Base-by-base conservation (phyloP, 2,329 filamentous ascomycete genomes). In the Nannizziopsis barbatae region DNA sequence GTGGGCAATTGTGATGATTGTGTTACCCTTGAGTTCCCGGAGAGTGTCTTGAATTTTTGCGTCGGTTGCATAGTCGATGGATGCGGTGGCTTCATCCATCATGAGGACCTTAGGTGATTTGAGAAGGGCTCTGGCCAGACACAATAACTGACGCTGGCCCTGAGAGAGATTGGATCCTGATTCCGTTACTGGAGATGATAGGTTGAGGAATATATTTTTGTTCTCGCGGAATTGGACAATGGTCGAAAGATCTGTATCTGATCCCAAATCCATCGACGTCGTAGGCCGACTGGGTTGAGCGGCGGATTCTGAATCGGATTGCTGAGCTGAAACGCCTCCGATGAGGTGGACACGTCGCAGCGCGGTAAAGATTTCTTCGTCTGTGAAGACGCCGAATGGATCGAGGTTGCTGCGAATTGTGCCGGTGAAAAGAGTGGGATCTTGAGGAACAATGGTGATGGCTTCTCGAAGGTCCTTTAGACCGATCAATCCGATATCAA, bases 51-150 rank as follows among this genome's bases (percentile, higher is more conserved):
- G 92, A 57, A 98, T 96, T 71, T 95, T 95, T 43, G 83, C 76
- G 60, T 98, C 92, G 1, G 92, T 98, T 4, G 82, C 84, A 67
- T 96, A 96, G 69, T 98, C 92, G 60, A 98, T 96, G 0, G 86
- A 94, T 0, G 92, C 92, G 0, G 92, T 98, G 0, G 92, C 92
- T 71, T 98, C 92, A 66, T 98, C 92, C 92, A 98, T 96, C 61
- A 98, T 83, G n/a, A 98, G 74, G 1, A 98, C 88, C 55, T 85
- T 89, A 0, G 92, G 89, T 31, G 80, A 79, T 68, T 94, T 95
- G 54, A 98, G 82, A 56, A 98, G 79, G 0, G 92, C 92, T 48
- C 92, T 83, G 0, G 90, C 92, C 8, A 98, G 79, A 62, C 92
- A 98, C 49, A 98, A 74, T 8, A 98, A 81, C 66, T 98, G 92